phyloP scores from a whole-genome alignment of 2,329 filamentous ascomycete genomes.

The Microsporum canis region DNA sequence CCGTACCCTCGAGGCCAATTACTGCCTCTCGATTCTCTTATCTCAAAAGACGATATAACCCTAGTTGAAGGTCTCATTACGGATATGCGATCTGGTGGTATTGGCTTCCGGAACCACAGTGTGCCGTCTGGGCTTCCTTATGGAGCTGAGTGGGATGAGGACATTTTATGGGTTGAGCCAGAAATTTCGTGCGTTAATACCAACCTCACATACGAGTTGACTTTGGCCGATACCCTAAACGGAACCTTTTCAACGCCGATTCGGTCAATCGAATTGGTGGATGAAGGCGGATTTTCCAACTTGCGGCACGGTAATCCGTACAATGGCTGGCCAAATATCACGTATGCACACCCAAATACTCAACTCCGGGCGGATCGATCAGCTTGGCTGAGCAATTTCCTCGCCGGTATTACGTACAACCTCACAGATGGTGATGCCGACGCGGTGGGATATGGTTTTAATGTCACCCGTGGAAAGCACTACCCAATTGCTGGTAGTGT shows the following conservation, averaged over 20 bases:
- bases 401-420: conserved; percentile 32
- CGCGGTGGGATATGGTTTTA: neutral
- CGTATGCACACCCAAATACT: conserved; percentile 22
- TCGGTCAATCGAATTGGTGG: neutral
- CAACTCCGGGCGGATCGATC: conserved; percentile 32
- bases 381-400: conserved; percentile 35
- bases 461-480: conserved; percentile 2
- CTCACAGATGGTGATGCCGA: conserved; percentile 22
- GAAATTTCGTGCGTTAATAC: conserved; percentile 36
- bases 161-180: conserved; percentile 39
- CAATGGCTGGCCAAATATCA: neutral
- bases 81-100: conserved; percentile 31
- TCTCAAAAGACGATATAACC: conserved; percentile 24
- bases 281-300: conserved; percentile 29
- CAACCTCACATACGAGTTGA: conserved; percentile 32
- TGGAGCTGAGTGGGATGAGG: conserved; percentile 37
- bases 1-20: conserved; percentile 23
- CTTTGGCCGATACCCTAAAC: conserved; percentile 14
- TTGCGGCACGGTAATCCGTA: neutral
- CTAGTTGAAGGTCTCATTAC: conserved; percentile 37
- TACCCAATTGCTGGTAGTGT: neutral
- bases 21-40: conserved; percentile 18
- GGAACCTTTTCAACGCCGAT: neutral
- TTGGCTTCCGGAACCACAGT: conserved; percentile 39
- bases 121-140: conserved; percentile 23